These are phyloP conservation scores for Zea luxurians DNA, from an alignment of 176 grass and related monocot genomes.

Conservation along the genomic window DNA sequence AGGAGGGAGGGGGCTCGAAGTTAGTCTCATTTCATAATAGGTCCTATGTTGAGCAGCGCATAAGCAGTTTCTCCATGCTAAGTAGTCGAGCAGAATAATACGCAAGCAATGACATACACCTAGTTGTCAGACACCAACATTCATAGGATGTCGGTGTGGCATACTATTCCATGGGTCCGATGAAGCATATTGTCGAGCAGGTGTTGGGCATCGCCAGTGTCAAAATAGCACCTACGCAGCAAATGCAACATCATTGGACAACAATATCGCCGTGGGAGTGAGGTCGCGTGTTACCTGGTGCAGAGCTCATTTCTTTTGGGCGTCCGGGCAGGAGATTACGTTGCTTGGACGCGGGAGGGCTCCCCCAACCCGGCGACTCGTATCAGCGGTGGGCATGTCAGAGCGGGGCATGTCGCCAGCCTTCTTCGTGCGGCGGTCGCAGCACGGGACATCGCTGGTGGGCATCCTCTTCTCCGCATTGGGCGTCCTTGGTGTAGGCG, in stretches of 20 bases:
- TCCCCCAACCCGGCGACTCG: neutral
- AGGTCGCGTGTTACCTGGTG: neutral
- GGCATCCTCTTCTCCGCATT: too few relatives aligned
- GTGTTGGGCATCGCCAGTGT: neutral
- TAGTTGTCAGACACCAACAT: neutral
- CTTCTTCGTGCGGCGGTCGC: too few relatives aligned
- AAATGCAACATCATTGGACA: neutral
- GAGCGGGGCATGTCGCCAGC: too few relatives aligned
- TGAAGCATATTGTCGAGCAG: constrained; percentile 34
- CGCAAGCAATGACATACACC: neutral
- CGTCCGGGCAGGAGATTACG: too few relatives aligned
- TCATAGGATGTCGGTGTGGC: neutral
- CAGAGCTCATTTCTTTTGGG: neutral
- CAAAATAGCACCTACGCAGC: neutral
- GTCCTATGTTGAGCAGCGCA: too few relatives aligned
- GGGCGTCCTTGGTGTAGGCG: too few relatives aligned
- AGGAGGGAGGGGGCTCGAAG: too few relatives aligned
- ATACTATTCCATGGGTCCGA: neutral
- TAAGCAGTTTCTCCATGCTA: neutral
- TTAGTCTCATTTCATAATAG: neutral
- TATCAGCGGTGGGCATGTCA: too few relatives aligned
- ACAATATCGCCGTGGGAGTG: neutral
- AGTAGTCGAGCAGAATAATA: neutral
- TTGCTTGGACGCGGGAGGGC: neutral
- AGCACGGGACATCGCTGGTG: too few relatives aligned